Conservation (phyloP, 768 basidiomycete genomes). For the Boletus patriciae region DNA sequence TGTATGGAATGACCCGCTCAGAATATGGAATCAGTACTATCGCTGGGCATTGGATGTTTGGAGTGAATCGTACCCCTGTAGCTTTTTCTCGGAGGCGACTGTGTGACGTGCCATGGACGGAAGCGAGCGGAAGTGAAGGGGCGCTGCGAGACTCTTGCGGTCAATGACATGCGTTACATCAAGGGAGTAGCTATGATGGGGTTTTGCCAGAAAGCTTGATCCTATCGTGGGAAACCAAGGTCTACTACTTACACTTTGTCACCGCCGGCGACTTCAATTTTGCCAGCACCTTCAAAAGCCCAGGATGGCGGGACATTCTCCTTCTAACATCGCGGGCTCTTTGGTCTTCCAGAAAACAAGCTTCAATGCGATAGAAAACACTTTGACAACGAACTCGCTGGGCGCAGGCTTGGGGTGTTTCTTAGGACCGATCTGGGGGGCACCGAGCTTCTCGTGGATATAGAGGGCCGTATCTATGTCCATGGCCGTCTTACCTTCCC, state of each 20-base stretch:
- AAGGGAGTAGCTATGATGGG: conserved; percentile 28
- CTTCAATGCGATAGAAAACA: conserved; percentile 41
- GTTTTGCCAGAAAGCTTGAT: too few species aligned
- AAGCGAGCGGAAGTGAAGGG: not conserved
- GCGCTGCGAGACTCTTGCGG: conserved; percentile 15
- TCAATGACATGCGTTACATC: conserved; percentile 36
- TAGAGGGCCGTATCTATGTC: too few species aligned
- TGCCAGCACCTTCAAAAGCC: conserved; percentile 40
- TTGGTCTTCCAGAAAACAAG: conserved; percentile 38
- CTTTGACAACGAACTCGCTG: conserved; percentile 42
- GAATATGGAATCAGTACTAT: too few species aligned
- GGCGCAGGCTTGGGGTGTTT: conserved; percentile 35
- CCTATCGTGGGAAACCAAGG: not conserved
- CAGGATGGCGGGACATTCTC: conserved; percentile 35
- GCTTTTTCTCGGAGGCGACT: conserved; percentile 26
- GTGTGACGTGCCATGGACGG: conserved; percentile 27
- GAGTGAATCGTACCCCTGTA: conserved; percentile 30
- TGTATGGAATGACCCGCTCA: too few species aligned
- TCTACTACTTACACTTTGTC: conserved; percentile 35
- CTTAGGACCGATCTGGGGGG: not conserved
- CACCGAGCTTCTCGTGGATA: not conserved
- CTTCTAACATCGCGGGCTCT: conserved; percentile 10
- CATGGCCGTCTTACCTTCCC: too few species aligned
- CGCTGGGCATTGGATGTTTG: not conserved
- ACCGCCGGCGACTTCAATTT: conserved; percentile 38